Conservation (phyloP, 495 filamentous ascomycete species). For the Parmelia sp. region DNA sequence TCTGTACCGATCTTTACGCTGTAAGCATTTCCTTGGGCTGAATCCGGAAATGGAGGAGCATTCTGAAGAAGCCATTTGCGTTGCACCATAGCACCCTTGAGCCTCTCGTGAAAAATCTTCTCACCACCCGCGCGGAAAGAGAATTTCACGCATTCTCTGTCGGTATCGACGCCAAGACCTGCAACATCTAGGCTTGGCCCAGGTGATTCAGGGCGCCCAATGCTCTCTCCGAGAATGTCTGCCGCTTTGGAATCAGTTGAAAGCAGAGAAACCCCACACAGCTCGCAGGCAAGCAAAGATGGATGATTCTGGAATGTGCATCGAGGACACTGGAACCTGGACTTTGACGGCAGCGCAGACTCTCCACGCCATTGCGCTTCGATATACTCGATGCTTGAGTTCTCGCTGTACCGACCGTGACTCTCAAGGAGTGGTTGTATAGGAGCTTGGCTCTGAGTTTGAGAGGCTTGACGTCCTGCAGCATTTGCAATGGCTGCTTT, state of each 20-base stretch:
- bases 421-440: conserved; percentile 21
- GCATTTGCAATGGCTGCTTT: conserved; percentile 76
- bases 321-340: conserved; percentile 64
- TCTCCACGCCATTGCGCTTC: conserved; percentile 3
- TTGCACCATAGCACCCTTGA: conserved; percentile 82
- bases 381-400: conserved; percentile 17
- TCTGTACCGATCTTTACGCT: conserved; percentile 4
- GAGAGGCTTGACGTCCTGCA: conserved; percentile 42
- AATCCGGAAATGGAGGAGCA: conserved; percentile 79
- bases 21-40: conserved; percentile 34
- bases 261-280: conserved; percentile 75
- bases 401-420: conserved; percentile 15
- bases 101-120: conserved; percentile 80
- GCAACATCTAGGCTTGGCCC: conserved; percentile 54
- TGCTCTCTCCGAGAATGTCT: conserved; percentile 20
- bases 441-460: conserved; percentile 25
- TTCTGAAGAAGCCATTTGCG: conserved; percentile 93
- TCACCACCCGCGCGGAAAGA: conserved; percentile 88
- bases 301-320: conserved; percentile 95
- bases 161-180: conserved; percentile 44
- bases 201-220: conserved; percentile 60
- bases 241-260: conserved; percentile 45
- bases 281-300: conserved; percentile 77
- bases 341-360: conserved; percentile 25
- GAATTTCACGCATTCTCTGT: conserved; percentile 73